Evolutionary conservation across 306 rosid genomes (phyloP).

Genomic region (Vigna mungo): DNA sequence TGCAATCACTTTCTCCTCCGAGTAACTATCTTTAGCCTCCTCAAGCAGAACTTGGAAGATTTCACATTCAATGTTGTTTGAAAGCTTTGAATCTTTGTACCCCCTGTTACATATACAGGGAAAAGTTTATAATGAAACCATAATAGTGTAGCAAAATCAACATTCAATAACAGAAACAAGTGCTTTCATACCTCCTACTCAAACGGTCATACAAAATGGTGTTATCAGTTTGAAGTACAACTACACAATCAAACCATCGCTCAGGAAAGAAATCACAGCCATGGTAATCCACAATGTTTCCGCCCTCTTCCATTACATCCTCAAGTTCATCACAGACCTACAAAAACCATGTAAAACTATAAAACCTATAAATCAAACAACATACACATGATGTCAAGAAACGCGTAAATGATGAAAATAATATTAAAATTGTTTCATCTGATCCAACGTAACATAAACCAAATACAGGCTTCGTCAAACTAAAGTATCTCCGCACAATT

Average conservation of each 20-base stretch:
- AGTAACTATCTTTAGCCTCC: slow-evolving; percentile 86
- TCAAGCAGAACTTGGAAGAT: slow-evolving; percentile 84
- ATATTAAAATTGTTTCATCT: background rate
- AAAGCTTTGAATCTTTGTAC: slow-evolving; percentile 71
- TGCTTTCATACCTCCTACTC: slow-evolving; percentile 57
- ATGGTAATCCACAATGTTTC: slow-evolving; percentile 82
- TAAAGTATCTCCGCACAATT: background rate
- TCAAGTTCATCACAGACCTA: slow-evolving; percentile 79
- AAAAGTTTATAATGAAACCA: background rate
- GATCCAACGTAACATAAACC: background rate
- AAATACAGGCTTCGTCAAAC: slow-evolving; percentile 10
- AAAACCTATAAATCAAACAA: background rate
- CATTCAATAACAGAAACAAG: background rate
- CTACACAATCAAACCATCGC: slow-evolving; percentile 92
- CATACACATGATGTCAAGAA: slow-evolving; percentile 11
- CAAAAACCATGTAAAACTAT: slow-evolving; percentile 4
- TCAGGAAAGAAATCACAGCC: slow-evolving; percentile 98
- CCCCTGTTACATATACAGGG: slow-evolving; percentile 47
- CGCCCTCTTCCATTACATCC: slow-evolving; percentile 87
- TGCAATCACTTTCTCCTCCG: slow-evolving; percentile 70
- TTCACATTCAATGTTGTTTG: slow-evolving; percentile 88
- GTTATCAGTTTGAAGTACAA: slow-evolving; percentile 89
- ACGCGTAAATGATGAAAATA: background rate
- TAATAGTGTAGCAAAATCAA: background rate
- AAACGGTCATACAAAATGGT: slow-evolving; percentile 70